A percentile compares a stretch with the other conserved stretches of the same genome.
These are phyloP conservation scores for Cladosporium sp. DNA, from an alignment of 2,329 filamentous ascomycete species.

Conservation along the genomic window DNA sequence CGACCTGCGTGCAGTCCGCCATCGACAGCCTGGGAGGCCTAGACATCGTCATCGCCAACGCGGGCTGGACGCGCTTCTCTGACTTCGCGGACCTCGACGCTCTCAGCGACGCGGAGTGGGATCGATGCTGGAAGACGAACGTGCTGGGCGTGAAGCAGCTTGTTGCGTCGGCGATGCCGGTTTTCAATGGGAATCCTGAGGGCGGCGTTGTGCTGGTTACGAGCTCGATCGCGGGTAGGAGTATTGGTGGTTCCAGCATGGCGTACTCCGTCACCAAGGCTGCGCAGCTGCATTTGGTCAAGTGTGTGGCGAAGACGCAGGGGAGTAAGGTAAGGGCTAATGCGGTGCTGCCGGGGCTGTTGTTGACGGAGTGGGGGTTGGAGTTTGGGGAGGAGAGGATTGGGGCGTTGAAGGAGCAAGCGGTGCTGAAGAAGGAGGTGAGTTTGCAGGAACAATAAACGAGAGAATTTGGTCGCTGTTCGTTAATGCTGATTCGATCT, in stretches of 20 bases:
- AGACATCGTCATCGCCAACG: conserved; percentile 77
- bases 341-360: conserved; percentile 59
- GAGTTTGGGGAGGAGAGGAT: conserved; percentile 50
- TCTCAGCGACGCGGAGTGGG: conserved; percentile 59
- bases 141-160: conserved; percentile 49
- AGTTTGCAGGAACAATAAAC: conserved; percentile 20
- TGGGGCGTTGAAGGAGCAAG: conserved; percentile 49
- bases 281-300: conserved; percentile 64
- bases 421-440: conserved; percentile 57
- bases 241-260: conserved; percentile 55
- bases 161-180: conserved; percentile 54
- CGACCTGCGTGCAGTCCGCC: conserved; percentile 55
- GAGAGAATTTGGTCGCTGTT: conserved; percentile 7
- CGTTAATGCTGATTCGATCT: neutral
- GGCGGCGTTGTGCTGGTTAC: conserved; percentile 63
- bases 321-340: conserved; percentile 62
- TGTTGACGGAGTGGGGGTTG: conserved; percentile 63
- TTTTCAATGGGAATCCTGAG: conserved; percentile 58
- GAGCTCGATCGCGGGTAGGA: conserved; percentile 54
- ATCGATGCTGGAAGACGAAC: conserved; percentile 62
- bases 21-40: conserved; percentile 61
- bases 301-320: conserved; percentile 59
- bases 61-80: conserved; percentile 61
- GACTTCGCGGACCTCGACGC: conserved; percentile 56
- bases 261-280: conserved; percentile 76